These are phyloP conservation scores for Phialocephala subalpina DNA, from an alignment of 2,329 filamentous ascomycete genomes.

Conservation along the genomic window DNA sequence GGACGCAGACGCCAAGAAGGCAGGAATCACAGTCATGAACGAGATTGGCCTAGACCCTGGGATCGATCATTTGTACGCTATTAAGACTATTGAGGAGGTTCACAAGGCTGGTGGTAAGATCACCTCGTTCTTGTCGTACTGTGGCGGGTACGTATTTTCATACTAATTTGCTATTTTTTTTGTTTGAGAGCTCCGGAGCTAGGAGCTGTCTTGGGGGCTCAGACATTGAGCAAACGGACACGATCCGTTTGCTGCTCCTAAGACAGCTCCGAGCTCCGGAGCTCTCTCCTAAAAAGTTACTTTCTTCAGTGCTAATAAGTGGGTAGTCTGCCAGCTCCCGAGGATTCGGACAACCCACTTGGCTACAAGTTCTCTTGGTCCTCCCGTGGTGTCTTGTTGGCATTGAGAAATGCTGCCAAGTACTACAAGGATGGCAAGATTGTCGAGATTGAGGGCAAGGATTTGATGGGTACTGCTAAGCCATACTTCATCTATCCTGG, in stretches of 20 bases:
- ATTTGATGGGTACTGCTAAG: conserved; percentile 88
- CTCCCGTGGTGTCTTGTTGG: conserved; percentile 81
- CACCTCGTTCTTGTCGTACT: conserved; percentile 82
- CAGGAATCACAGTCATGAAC: conserved; percentile 97
- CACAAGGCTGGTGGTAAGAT: conserved; percentile 89
- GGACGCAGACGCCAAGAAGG: conserved; percentile 82
- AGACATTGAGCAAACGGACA: too few relatives aligned
- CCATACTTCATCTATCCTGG: conserved; percentile 91
- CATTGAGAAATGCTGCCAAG: conserved; percentile 84
- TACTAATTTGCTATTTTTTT: too few relatives aligned
- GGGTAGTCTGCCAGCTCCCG: conserved; percentile 74
- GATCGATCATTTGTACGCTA: conserved; percentile 77
- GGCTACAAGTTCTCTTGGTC: conserved; percentile 85
- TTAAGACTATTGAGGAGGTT: conserved; percentile 89
- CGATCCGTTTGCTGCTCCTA: too few relatives aligned
- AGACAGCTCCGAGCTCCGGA: too few relatives aligned
- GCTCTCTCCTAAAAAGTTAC: too few relatives aligned
- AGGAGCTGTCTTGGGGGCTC: too few relatives aligned
- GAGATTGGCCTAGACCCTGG: conserved; percentile 86
- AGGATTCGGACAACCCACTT: conserved; percentile 85
- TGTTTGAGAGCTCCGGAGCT: too few relatives aligned
- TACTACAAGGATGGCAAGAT: conserved; percentile 83
- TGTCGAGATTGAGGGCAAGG: conserved; percentile 68
- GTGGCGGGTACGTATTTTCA: too few relatives aligned
- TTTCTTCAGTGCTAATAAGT: too few relatives aligned